Evolutionary conservation across 2,329 filamentous ascomycete species (phyloP).

Genomic region (Ophiostoma quercus): DNA sequence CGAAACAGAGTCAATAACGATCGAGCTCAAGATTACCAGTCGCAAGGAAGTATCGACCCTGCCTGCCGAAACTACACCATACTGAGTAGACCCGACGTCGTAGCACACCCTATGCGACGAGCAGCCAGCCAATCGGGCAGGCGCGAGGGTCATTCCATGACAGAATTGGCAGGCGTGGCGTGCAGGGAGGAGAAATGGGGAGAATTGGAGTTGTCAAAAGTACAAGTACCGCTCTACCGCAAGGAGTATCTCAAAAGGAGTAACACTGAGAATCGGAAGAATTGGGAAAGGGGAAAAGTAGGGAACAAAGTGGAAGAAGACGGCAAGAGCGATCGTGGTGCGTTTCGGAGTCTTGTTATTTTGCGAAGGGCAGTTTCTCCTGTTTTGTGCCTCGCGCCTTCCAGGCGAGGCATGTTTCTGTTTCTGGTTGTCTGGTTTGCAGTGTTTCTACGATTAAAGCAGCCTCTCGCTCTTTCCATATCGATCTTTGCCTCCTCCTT

Average conservation of each 20-base stretch:
- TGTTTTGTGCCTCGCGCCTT: not conserved
- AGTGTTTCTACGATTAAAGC: too few species aligned
- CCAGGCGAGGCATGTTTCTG: not conserved
- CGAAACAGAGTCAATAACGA: too few species aligned
- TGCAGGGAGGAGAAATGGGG: not conserved
- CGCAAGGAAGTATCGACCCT: not conserved
- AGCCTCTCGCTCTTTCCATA: not conserved
- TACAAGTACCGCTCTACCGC: too few species aligned
- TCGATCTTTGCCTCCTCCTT: not conserved
- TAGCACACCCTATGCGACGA: not conserved
- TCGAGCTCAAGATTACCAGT: too few species aligned
- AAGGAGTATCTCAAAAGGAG: too few species aligned
- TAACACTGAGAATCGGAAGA: not conserved
- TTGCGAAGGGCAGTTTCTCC: not conserved
- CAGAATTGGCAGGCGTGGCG: not conserved
- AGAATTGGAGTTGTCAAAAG: too few species aligned
- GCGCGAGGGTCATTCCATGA: not conserved
- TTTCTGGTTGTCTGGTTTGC: not conserved
- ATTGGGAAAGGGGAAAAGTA: not conserved
- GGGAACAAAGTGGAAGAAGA: not conserved
- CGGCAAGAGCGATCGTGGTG: conserved; percentile 5
- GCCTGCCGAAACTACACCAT: too few species aligned
- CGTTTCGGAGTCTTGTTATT: not conserved
- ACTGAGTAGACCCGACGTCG: not conserved
- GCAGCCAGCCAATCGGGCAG: conserved; percentile 6